phyloP scores from a whole-genome alignment of 345 rosid genomes.

The Murraya paniculata region DNA sequence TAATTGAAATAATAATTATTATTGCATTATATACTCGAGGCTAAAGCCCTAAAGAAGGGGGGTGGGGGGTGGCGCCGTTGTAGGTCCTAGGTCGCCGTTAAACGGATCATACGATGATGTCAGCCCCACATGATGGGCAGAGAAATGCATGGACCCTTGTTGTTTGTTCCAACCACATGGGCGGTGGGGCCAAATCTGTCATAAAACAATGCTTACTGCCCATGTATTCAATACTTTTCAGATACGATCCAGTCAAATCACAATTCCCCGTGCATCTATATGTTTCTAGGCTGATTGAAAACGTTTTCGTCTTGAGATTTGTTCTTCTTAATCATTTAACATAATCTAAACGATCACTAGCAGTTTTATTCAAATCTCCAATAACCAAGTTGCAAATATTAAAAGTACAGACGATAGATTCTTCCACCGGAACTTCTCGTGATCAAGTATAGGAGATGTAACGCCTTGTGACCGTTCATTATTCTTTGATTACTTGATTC shows the following conservation, averaged over 20 bases:
- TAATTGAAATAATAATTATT: not conserved
- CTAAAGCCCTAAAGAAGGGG: not conserved
- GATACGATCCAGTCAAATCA: conserved; percentile 27
- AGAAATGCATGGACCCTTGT: not conserved
- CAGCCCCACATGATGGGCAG: not conserved
- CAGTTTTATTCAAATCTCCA: too few species aligned
- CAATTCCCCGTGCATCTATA: conserved; percentile 16
- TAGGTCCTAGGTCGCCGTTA: not conserved
- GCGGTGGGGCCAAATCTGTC: not conserved
- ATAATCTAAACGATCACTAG: too few species aligned
- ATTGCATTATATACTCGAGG: not conserved
- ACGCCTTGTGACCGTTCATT: too few species aligned
- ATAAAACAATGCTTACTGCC: not conserved
- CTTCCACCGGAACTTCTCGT: too few species aligned
- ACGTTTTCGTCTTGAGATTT: conserved; percentile 24
- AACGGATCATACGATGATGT: not conserved
- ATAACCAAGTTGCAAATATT: too few species aligned
- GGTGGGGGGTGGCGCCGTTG: too few species aligned
- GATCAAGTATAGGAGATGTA: too few species aligned
- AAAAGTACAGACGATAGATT: too few species aligned
- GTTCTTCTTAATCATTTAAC: not conserved
- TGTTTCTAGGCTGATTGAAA: too few species aligned
- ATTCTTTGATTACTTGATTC: too few species aligned
- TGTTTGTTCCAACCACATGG: conserved; percentile 13
- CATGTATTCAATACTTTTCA: not conserved